phyloP scores from a whole-genome alignment of 371 early-diverging fungal genomes.

The Globomyces sp. region DNA sequence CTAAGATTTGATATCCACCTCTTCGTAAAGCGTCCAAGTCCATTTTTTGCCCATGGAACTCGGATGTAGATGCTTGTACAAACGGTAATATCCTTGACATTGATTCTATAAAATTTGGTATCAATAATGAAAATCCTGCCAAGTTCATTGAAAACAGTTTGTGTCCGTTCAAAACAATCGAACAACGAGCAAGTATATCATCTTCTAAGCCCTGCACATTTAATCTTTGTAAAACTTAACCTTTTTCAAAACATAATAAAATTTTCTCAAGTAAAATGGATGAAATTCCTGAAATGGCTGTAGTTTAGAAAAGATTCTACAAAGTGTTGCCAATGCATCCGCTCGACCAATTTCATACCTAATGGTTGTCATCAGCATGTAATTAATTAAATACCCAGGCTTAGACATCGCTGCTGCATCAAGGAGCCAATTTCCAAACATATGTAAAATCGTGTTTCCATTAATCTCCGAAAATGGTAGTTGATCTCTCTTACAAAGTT shows the following conservation, averaged over 20 bases:
- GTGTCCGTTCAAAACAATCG: slow-evolving; percentile 61
- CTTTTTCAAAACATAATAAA: slow-evolving; percentile 60
- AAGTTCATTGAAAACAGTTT: slow-evolving; percentile 66
- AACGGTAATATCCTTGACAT: slow-evolving; percentile 64
- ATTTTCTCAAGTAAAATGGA: slow-evolving; percentile 65
- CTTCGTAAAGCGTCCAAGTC: slow-evolving; percentile 64
- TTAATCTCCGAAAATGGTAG: slow-evolving; percentile 45
- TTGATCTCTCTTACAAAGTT: neutral
- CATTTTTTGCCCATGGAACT: slow-evolving; percentile 23
- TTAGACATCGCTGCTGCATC: slow-evolving; percentile 51
- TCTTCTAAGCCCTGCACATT: slow-evolving; percentile 48
- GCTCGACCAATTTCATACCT: slow-evolving; percentile 61
- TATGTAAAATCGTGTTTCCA: slow-evolving; percentile 74
- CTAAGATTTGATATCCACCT: slow-evolving; percentile 64
- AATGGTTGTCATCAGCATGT: no score
- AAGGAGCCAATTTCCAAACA: slow-evolving; percentile 79
- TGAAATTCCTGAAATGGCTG: slow-evolving; percentile 59
- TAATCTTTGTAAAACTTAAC: no score
- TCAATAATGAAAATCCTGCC: slow-evolving; percentile 68
- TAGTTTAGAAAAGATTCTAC: slow-evolving; percentile 68
- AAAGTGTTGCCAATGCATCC: slow-evolving; percentile 67
- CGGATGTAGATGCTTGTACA: slow-evolving; percentile 12
- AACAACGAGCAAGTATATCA: slow-evolving; percentile 59
- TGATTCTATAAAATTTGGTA: slow-evolving; percentile 70
- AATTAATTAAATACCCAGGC: slow-evolving; percentile 15